Evolutionary conservation across 306 rosid species (phyloP), one percentile per base, ranked within the genome.

Genomic region (Pyrus pyrifolia): DNA sequence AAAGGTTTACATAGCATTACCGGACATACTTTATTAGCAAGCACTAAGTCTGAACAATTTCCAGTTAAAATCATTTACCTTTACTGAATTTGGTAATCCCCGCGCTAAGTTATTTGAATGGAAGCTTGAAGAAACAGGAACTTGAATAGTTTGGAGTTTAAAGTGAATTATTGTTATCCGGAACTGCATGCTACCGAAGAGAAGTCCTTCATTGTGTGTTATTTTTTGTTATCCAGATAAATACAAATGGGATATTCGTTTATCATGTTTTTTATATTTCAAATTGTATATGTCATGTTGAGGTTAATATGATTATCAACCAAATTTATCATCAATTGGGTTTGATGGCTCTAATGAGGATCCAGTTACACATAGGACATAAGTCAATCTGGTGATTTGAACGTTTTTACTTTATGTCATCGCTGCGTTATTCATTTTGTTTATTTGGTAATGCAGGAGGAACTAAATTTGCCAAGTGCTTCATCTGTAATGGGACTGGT

Each of bases 401-500:
- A 15, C 67, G 4, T 57, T 64, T 60, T 59, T 67, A 45, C 33
- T 23, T 19, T 44, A 65, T 65, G 40, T 73, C 18, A 46, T 35
- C 29, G 68, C 8, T 62, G 71, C 52, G 44, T 29, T 61, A n/a
- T 64, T 31, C 59, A 74, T 72, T 68, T 81, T 66, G 33, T 42
- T 59, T 68, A 25, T 21, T 68, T 85, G 82, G 78, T 76, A 21
- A 63, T 88, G 82, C 82, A 93, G 98, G 99, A 57, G 99, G 99
- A 67, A 89, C 97, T 58, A 91, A 82, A 71, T 95, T 87, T 85
- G 99, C 98, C 70, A 84, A 80, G 61, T 95, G 99, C 80, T 92
- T 92, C 83, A 90, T 95, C 68, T 95, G 99, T 83, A 89, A 87
- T 6, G 89, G 86, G 82, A 81, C 76, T 4, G 99, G 98, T 53